Evolutionary conservation across 768 basidiomycete species (phyloP), one percentile per base, ranked within the genome.

Genomic region (Cyclocybe cylindracea): DNA sequence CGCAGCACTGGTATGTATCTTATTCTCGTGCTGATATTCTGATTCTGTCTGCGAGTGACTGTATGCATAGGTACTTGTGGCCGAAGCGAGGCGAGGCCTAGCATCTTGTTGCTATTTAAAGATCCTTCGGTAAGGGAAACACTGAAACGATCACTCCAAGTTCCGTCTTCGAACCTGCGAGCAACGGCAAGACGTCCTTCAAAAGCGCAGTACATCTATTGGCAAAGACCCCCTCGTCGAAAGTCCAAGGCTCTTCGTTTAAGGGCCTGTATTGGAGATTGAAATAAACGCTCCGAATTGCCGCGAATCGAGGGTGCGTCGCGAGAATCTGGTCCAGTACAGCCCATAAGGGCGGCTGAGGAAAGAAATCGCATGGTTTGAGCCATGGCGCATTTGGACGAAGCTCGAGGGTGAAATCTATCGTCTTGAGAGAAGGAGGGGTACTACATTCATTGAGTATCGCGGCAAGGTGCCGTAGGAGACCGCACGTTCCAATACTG

Each of bases 211-310:
- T 29, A 42, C 58, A 56, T 34, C 58, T 43, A 11, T 39, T 37
- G 2, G 19, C 35, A 24, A 56, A 59, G 3, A 59, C 33, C 3
- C 14, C 36, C 50, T 55, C 46, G 18, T 59, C 47, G 39, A 56
- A 59, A 10, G 52, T 36, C 58, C 58, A 59, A 8, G 58, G 58
- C 14, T 51, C 34, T 11, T 50, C 58, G 29, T 47, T 54, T 4
- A 55, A 31, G 3, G 52, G 50, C 7, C 34, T 34, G 36, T 59
- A 59, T 10, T 45, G 43, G 35, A 59, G 16, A 7, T 42, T 51
- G 1, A 59, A 19, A 11, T 41, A 11, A 18, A 59, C 54, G 3
- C 29, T 31, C 14, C 13, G 39, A n/a, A 56, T 42, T 1, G 19
- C 11, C 11, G 45, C 45, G 10, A 51, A 56, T 6, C 35, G 33